Conservation (phyloP, 1,139 yeast genomes). For the Komagataea norvegica region DNA sequence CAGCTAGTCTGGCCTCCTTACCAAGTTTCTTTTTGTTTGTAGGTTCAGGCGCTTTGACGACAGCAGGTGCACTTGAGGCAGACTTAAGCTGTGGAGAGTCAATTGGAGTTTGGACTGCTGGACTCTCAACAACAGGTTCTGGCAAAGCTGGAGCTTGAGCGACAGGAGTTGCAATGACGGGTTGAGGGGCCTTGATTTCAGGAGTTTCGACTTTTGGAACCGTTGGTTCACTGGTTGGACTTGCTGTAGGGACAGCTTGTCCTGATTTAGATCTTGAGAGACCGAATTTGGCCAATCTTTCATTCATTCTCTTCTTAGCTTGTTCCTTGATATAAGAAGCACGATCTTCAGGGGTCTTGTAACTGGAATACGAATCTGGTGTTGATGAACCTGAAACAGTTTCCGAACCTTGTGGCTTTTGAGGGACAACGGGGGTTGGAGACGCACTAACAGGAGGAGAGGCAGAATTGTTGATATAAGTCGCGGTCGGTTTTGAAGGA, state of each 20-base stretch:
- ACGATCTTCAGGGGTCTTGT: slow-evolving; percentile 52
- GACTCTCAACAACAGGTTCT: slow-evolving; percentile 6
- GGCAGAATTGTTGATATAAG: slow-evolving; percentile 9
- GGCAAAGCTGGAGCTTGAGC: slow-evolving; percentile 11
- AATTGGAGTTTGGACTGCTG: too few relatives aligned
- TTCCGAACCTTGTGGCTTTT: slow-evolving; percentile 7
- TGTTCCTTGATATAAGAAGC: slow-evolving; percentile 85
- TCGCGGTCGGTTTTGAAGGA: slow-evolving; percentile 18
- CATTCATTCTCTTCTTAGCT: slow-evolving; percentile 89
- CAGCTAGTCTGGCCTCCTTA: slow-evolving; percentile 35
- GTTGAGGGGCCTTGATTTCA: slow-evolving; percentile 10
- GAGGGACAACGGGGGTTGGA: slow-evolving; percentile 8
- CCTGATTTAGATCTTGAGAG: slow-evolving; percentile 31
- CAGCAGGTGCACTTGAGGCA: background rate
- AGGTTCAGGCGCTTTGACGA: slow-evolving; percentile 6
- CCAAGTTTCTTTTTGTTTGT: slow-evolving; percentile 24
- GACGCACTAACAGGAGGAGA: slow-evolving; percentile 8
- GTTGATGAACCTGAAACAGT: slow-evolving; percentile 18
- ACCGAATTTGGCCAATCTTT: slow-evolving; percentile 82
- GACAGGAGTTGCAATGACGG: slow-evolving; percentile 6
- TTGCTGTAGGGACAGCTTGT: slow-evolving; percentile 23
- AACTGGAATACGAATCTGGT: slow-evolving; percentile 21
- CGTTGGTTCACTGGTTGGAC: slow-evolving; percentile 21
- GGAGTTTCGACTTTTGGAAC: slow-evolving; percentile 12
- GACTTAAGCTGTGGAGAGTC: too few relatives aligned